Evolutionary conservation across 306 rosid species (phyloP).

Genomic region (Ochetophila trinervis): DNA sequence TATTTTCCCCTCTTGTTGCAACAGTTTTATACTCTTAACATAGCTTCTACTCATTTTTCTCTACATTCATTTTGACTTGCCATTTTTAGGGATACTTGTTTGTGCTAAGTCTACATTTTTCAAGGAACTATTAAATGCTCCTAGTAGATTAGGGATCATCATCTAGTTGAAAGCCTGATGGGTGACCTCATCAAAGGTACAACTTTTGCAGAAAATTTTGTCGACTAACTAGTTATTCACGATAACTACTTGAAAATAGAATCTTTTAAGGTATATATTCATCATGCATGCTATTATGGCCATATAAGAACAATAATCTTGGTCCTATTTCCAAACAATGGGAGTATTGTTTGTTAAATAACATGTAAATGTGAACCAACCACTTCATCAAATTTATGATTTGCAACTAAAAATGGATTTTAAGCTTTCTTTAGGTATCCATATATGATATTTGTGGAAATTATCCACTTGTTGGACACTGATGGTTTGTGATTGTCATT

Average conservation of each 20-base stretch:
- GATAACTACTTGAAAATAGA: not conserved
- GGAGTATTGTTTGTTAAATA: not conserved
- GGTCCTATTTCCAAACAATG: not conserved
- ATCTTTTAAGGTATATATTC: not conserved
- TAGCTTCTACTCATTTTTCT: conserved; percentile 5
- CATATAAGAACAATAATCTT: not conserved
- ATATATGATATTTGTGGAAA: no score
- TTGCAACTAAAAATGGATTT: no score
- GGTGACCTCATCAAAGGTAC: conserved; percentile 91
- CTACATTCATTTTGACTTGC: conserved; percentile 17
- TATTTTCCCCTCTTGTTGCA: conserved; percentile 5
- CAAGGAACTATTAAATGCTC: conserved; percentile 69
- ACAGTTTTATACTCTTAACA: conserved; percentile 4
- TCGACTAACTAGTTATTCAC: not conserved
- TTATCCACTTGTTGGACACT: no score
- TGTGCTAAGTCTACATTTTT: conserved; percentile 94
- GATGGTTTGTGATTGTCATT: no score
- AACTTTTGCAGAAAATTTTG: conserved; percentile 13
- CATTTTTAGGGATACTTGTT: conserved; percentile 77
- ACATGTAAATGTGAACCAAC: no score
- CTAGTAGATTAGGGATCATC: conserved; percentile 77
- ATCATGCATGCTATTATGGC: conserved; percentile 6
- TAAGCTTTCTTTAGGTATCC: no score
- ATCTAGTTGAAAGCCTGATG: conserved; percentile 78
- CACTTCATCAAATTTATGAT: no score